Percentiles rank a stretch among this genome's conserved stretches.
These are phyloP conservation scores for Cladorrhinum sp. DNA, from an alignment of 2,329 filamentous ascomycete species.

Conservation along the genomic window DNA sequence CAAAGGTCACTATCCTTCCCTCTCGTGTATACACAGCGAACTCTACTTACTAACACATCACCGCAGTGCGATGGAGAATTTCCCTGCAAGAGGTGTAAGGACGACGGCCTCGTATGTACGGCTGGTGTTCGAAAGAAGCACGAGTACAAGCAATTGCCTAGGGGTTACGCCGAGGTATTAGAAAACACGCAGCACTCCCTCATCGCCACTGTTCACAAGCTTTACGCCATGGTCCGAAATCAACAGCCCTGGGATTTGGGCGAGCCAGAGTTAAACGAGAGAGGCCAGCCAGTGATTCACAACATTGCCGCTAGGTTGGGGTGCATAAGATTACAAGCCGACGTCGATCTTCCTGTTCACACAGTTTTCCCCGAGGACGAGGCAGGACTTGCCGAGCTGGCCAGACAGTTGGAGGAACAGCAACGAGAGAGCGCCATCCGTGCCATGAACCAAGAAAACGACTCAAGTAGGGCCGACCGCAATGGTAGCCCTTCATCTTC, in stretches of 20 bases:
- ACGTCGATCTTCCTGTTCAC: constrained; percentile 56
- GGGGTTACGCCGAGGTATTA: constrained; percentile 63
- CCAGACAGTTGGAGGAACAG: constrained; percentile 51
- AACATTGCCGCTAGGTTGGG: constrained; percentile 63
- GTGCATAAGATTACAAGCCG: constrained; percentile 61
- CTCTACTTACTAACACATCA: constrained; percentile 9
- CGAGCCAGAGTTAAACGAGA: constrained; percentile 62
- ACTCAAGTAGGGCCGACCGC: constrained; percentile 40
- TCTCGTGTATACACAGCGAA: background rate
- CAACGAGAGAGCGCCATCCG: constrained; percentile 39
- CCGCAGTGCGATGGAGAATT: constrained; percentile 62
- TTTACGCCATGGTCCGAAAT: constrained; percentile 61
- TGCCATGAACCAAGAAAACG: constrained; percentile 32
- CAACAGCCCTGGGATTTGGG: constrained; percentile 58
- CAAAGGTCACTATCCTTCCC: constrained; percentile 47
- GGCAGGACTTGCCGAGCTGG: constrained; percentile 54
- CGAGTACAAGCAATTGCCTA: constrained; percentile 64
- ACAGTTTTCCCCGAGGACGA: constrained; percentile 62
- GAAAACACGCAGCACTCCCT: constrained; percentile 64
- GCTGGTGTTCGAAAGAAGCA: constrained; percentile 64
- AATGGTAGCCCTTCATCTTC: constrained; percentile 45
- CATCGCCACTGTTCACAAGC: constrained; percentile 62
- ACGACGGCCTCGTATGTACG: constrained; percentile 62
- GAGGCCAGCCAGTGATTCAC: constrained; percentile 62
- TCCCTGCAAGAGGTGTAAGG: constrained; percentile 64